These are phyloP conservation scores for Colletotrichum gigasporum DNA, from an alignment of 2,329 filamentous ascomycete genomes.

Conservation along the genomic window DNA sequence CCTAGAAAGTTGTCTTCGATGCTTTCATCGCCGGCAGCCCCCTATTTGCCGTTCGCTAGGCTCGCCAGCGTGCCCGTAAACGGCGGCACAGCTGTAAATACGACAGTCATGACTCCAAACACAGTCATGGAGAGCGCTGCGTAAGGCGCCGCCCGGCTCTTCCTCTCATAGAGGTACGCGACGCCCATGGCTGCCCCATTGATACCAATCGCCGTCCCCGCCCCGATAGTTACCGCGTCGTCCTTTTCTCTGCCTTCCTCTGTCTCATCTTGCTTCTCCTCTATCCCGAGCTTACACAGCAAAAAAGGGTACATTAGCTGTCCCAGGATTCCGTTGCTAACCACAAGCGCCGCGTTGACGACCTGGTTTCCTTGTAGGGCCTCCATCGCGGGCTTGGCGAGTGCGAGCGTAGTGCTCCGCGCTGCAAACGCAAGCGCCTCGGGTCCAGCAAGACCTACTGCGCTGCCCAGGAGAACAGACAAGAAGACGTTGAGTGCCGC, in stretches of 20 bases:
- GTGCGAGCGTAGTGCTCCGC: constrained; percentile 59
- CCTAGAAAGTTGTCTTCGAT: not conserved
- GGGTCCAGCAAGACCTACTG: constrained; percentile 45
- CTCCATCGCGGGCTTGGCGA: constrained; percentile 57
- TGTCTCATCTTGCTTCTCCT: constrained; percentile 5
- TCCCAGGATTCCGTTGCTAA: constrained; percentile 59
- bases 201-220: constrained; percentile 63
- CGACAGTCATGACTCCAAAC: constrained; percentile 65
- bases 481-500: constrained; percentile 54
- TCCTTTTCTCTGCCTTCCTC: not conserved
- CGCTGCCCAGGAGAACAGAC: constrained; percentile 48
- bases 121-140: constrained; percentile 66
- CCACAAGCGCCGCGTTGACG: constrained; percentile 60
- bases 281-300: constrained; percentile 41
- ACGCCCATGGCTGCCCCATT: constrained; percentile 70
- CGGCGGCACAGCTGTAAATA: constrained; percentile 59
- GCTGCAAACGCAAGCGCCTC: constrained; percentile 58
- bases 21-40: not conserved
- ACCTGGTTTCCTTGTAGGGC: constrained; percentile 55
- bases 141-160: constrained; percentile 63
- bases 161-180: constrained; percentile 63
- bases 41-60: constrained; percentile 17
- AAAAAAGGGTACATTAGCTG: constrained; percentile 50
- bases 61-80: constrained; percentile 48
- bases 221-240: constrained; percentile 52